Evolutionary conservation across 352 stramenopile species (phyloP).

Genomic region (Globisporangium abappressorium): DNA sequence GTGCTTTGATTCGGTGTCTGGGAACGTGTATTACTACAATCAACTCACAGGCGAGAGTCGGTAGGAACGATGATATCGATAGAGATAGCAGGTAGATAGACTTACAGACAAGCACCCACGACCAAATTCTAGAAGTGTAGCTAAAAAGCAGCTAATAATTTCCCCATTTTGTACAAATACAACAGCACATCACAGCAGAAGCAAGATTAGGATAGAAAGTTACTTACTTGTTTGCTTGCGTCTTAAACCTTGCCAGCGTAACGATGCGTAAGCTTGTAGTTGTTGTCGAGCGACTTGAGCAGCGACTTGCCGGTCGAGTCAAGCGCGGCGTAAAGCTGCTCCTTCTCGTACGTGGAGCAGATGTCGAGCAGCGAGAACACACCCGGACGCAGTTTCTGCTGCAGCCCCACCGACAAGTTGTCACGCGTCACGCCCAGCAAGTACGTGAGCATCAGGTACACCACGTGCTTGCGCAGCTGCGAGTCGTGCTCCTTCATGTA

Average conservation of each 20-base stretch:
- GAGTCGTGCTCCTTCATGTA: constrained; percentile 85
- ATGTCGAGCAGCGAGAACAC: constrained; percentile 81
- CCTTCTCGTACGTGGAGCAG: constrained; percentile 82
- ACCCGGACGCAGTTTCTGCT: constrained; percentile 68
- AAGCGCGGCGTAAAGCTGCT: constrained; percentile 79
- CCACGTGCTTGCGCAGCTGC: constrained; percentile 80
- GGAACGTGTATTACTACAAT: constrained; percentile 73
- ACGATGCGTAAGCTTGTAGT: constrained; percentile 84
- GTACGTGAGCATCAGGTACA: constrained; percentile 78
- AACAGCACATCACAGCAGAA: constrained; percentile 6
- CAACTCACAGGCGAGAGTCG: constrained; percentile 67
- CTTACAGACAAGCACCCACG: background rate
- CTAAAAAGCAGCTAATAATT: background rate
- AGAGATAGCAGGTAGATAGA: background rate
- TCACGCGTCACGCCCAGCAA: constrained; percentile 59
- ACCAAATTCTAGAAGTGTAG: constrained; percentile 2
- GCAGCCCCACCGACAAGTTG: constrained; percentile 47
- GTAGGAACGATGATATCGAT: constrained; percentile 35
- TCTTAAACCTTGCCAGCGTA: constrained; percentile 84
- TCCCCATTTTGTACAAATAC: constrained; percentile 5
- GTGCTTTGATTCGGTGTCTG: constrained; percentile 51
- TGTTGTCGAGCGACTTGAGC: constrained; percentile 81
- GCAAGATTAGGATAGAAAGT: constrained; percentile 4
- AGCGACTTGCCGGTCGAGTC: constrained; percentile 82
- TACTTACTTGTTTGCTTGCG: constrained; percentile 10